A percentile compares a stretch with the other conserved stretches of the same genome.
phyloP scores from a whole-genome alignment of 2,329 filamentous ascomycete species.

The Zymoseptoria pseudotritici region DNA sequence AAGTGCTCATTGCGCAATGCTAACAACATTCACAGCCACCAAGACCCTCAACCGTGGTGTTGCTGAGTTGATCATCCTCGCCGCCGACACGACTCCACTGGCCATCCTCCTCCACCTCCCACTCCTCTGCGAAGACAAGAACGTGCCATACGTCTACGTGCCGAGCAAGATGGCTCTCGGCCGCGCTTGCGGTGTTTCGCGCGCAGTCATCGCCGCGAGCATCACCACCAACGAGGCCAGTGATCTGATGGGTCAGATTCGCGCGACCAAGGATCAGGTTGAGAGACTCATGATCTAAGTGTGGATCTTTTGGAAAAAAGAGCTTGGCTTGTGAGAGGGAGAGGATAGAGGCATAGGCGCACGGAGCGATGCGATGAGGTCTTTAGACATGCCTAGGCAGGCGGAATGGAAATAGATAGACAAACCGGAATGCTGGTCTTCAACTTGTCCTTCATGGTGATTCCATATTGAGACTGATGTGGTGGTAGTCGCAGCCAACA shows the following conservation, averaged over 20 bases:
- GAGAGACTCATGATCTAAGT: constrained; percentile 82
- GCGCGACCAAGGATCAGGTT: constrained; percentile 85
- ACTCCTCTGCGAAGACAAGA: constrained; percentile 70
- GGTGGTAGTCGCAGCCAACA: no score
- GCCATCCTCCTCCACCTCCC: constrained; percentile 86
- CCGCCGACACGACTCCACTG: constrained; percentile 79
- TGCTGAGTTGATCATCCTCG: constrained; percentile 79
- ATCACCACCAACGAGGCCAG: constrained; percentile 90
- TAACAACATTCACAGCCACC: constrained; percentile 44
- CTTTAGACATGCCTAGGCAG: background rate
- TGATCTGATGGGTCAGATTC: constrained; percentile 82
- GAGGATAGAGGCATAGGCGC: background rate
- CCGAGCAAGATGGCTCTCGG: constrained; percentile 74
- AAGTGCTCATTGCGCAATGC: background rate
- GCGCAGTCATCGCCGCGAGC: constrained; percentile 76
- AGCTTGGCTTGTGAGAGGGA: background rate
- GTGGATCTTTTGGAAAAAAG: background rate
- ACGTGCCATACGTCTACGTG: constrained; percentile 53
- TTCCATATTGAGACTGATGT: background rate
- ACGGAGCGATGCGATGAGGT: background rate
- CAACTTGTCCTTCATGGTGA: background rate
- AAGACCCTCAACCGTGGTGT: constrained; percentile 90
- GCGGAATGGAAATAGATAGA: background rate
- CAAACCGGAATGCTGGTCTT: background rate
- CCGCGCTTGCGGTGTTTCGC: constrained; percentile 79